Evolutionary conservation across 1,139 yeast species (phyloP), one percentile per base, ranked within the genome.

Genomic region (Taiozyma onychis): DNA sequence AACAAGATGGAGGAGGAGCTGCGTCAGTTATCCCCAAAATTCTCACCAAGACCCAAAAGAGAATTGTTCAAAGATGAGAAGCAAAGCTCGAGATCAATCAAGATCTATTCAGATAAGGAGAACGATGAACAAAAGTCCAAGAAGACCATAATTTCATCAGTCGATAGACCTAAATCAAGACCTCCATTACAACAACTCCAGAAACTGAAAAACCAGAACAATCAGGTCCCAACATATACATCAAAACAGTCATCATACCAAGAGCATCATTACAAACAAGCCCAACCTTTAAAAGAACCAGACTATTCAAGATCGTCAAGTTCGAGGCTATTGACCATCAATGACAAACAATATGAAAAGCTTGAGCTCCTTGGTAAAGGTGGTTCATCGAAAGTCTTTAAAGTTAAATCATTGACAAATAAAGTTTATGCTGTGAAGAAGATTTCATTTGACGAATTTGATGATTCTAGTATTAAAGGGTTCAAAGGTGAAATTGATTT

Each of bases 371-470:
- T 93, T 18, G 99, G 99, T n/a, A 77, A 86, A 61, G 99, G 99
- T 35, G 99, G 99, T 0, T 80, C 97, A 0, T 90, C 98, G 0
- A 88, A 86, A 62, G 99, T 93, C 18, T 93, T 85, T 71, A 85
- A 86, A 59, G 96, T 87, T 0, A 84, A 81, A 56, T 73, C 83
- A 1, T 65, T 74, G 5, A 76, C 75, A 49, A 78, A 78, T 52
- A 78, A 77, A 57, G 68, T 80, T 2, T 88, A 79, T 66, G 99
- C 99, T 0, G 74, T 93, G 45, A 93, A 93, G 61, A 80, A 85
- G 56, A 97, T 93, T 1, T 73, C 81, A 0, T 82, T 88, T 63
- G 95, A 85, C 63, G 90, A 85, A 57, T 85, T 85, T 64, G 97
- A 90, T 59, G 86, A 82, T 18, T 63, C 80, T 0, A 85, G 93